Percentiles rank a stretch among this genome's conserved stretches.
Evolutionary conservation across 164 flowering plant species (phyloP).

Genomic region (Kalanchoe fedtschenkoi): DNA sequence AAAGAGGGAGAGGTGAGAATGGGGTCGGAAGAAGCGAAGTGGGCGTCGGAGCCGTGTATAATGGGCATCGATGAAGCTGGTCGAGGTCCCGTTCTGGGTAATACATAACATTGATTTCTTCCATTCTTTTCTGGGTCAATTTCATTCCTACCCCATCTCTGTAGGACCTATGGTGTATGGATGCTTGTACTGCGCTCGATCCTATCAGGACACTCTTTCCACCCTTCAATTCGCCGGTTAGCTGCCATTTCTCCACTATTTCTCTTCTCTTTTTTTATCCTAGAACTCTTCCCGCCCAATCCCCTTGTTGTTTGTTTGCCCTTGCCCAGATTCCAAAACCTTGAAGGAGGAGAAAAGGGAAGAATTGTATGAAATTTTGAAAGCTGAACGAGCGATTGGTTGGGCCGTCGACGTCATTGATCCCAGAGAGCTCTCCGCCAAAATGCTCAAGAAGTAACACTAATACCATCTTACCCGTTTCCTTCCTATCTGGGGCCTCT

Average conservation of each 20-base stretch:
- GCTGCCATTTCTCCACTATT: not conserved
- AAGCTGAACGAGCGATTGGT: constrained; percentile 63
- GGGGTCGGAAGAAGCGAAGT: constrained; percentile 51
- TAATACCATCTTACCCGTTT: not conserved
- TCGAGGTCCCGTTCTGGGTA: constrained; percentile 93
- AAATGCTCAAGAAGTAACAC: constrained; percentile 79
- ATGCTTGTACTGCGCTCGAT: constrained; percentile 75
- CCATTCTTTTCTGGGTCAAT: not conserved
- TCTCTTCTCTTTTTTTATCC: not conserved
- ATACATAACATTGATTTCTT: not conserved
- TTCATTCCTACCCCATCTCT: constrained; percentile 5
- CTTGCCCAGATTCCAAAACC: constrained; percentile 97
- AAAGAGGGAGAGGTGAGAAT: constrained; percentile 12
- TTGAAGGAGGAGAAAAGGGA: constrained; percentile 93
- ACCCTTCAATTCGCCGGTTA: constrained; percentile 74
- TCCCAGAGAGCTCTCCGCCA: constrained; percentile 84
- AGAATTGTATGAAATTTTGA: constrained; percentile 69
- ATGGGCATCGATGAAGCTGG: constrained; percentile 99
- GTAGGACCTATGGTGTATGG: constrained; percentile 97
- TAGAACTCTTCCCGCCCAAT: not conserved
- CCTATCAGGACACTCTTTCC: constrained; percentile 63
- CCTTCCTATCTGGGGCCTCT: not conserved
- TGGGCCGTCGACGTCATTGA: constrained; percentile 94
- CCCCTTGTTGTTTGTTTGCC: too few relatives aligned
- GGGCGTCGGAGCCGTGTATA: constrained; percentile 82